Evolutionary conservation across 371 early-diverging fungal genomes (phyloP), one percentile per base, ranked within the genome.

Genomic region (Mucor velutinosus): DNA sequence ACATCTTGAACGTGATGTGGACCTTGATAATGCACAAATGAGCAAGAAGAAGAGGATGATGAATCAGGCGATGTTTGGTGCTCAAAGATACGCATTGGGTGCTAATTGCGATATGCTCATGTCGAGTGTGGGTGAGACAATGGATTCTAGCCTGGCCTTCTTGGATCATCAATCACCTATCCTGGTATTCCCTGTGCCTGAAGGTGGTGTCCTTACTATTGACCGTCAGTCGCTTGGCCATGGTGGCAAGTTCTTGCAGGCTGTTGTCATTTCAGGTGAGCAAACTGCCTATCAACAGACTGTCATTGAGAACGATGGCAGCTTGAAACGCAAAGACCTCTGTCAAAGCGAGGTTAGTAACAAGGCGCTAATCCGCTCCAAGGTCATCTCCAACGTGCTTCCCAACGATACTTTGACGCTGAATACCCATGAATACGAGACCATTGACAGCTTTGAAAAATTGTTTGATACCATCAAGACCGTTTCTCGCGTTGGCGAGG

Each of bases 371-470:
- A 62, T 80, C 7, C 69, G 71, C 39, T 53, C 77, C 33, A 81
- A 77, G 19, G 63, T 69, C 3, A 47, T 80, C 11, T 65, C 66
- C 12, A 61, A 32, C 21, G 35, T 71, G 19, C 15, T 59, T 14
- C 72, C 66, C 17, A 19, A 25, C 25, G 58, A 67, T 11, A 15
- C 67, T 2, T 11, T 79, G 32, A 47, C 60, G 4, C 32, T 79
- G 14, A 41, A 60, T 10, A 75, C 70, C 10, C 47, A 72, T 51
- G 81, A 83, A 62, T 71, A 79, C 73, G 75, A 85, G 60, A 67
- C 77, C 14, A 65, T 86, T 41, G 70, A 78, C 27, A 75, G 67
- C 27, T 66, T 76, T 47, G 75, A 80, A 17, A 80, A 78, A 23
- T 3, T 84, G 12, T 78, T 75, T 66, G 65, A 73, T 23, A 66